These are phyloP conservation scores for Acacia crassicarpa DNA, from an alignment of 306 rosid species.

Conservation along the genomic window DNA sequence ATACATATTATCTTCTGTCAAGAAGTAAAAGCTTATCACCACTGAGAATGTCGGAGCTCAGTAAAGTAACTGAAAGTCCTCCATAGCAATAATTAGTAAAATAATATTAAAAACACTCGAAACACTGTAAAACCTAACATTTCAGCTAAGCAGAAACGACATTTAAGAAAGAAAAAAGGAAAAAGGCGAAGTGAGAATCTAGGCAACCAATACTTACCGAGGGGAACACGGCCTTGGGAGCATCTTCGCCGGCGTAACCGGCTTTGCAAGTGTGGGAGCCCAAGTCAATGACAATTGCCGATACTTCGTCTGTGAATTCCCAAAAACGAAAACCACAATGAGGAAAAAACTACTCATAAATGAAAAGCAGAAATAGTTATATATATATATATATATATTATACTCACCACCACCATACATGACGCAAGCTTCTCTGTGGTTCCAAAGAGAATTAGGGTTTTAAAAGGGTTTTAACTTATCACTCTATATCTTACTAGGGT, in stretches of 20 bases:
- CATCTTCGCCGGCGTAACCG: conserved; percentile 98
- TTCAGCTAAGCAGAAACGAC: not conserved
- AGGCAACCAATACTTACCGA: conserved; percentile 52
- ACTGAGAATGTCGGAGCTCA: conserved; percentile 15
- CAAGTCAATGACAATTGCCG: conserved; percentile 87
- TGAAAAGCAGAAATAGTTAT: not conserved
- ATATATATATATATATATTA: not conserved
- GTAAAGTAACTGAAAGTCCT: not conserved
- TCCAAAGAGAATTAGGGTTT: conserved; percentile 35
- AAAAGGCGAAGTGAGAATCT: not conserved
- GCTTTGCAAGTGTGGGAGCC: conserved; percentile 99
- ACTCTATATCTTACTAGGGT: not conserved
- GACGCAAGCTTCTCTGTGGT: conserved; percentile 11
- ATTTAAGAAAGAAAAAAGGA: not conserved
- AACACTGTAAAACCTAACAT: conserved; percentile 7
- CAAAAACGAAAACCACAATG: not conserved
- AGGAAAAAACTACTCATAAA: not conserved
- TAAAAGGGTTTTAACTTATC: conserved; percentile 9
- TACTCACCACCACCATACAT: conserved; percentile 98
- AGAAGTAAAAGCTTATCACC: not conserved
- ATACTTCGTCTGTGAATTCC: conserved; percentile 72
- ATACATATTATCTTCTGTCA: not conserved
- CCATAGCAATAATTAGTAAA: not conserved
- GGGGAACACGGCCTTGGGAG: conserved; percentile 96
- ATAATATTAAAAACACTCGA: not conserved